Evolutionary conservation across 495 filamentous ascomycete species (phyloP).

Genomic region (Darksidea phi): DNA sequence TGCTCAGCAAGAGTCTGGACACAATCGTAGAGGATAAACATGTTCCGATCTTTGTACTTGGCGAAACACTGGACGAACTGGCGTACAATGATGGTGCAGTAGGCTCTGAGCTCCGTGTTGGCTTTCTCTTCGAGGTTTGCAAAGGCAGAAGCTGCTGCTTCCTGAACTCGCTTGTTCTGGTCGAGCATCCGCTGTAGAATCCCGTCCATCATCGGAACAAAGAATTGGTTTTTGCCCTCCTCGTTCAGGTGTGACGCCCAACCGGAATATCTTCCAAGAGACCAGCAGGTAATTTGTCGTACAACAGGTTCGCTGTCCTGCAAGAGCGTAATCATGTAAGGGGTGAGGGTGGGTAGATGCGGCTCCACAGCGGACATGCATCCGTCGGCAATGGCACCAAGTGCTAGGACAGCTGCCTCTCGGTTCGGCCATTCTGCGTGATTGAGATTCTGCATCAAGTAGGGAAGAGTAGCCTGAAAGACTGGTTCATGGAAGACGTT

Average conservation of each 20-base stretch:
- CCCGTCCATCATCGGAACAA: slow-evolving; percentile 97
- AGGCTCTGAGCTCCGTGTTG: slow-evolving; percentile 71
- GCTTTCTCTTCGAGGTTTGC: slow-evolving; percentile 95
- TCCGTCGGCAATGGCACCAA: slow-evolving; percentile 93
- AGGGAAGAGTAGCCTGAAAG: slow-evolving; percentile 87
- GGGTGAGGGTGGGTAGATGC: slow-evolving; percentile 85
- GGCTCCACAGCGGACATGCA: slow-evolving; percentile 88
- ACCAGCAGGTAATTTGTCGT: slow-evolving; percentile 97
- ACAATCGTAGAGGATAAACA: slow-evolving; percentile 98
- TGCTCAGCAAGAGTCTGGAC: slow-evolving; percentile 95
- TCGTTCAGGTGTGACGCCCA: slow-evolving; percentile 82
- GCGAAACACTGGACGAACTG: slow-evolving; percentile 91
- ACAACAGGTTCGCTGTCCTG: slow-evolving; percentile 89
- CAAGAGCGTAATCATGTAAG: slow-evolving; percentile 84
- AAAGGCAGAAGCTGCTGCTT: slow-evolving; percentile 94
- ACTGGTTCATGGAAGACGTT: slow-evolving; percentile 84
- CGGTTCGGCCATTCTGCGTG: slow-evolving; percentile 88
- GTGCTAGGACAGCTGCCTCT: slow-evolving; percentile 90
- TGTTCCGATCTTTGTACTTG: slow-evolving; percentile 97
- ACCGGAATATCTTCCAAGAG: slow-evolving; percentile 85
- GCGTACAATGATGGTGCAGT: slow-evolving; percentile 83
- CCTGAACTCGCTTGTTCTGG: slow-evolving; percentile 95
- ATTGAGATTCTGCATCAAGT: slow-evolving; percentile 83
- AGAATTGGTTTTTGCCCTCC: slow-evolving; percentile 69
- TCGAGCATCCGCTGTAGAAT: slow-evolving; percentile 93